Evolutionary conservation across 1,284 basidiomycete species (phyloP), one percentile per base, ranked within the genome.

Genomic region (Pascua sp.): DNA sequence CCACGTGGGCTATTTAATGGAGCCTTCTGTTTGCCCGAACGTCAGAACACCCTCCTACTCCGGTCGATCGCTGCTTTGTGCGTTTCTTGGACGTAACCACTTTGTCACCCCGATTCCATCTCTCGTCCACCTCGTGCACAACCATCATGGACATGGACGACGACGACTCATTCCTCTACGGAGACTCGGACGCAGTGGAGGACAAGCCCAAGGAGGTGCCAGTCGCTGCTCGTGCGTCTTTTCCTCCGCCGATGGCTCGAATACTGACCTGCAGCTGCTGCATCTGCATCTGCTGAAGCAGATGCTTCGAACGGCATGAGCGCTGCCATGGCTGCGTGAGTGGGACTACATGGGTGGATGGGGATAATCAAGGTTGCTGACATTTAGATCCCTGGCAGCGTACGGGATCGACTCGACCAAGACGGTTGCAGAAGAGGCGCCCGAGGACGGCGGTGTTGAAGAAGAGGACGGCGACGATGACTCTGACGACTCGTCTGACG

Each of bases 121-220:
- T 49, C 46, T 17, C 24, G 15, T 17, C n/a, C 47, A 11, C 16
- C 5, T 15, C 42, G 24, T 32, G 24, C 42, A 11, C 36, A 13
- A n/a, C 13, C 59, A 64, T 12, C 15, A 70, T 71, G 70, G 70
- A 71, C 61, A 64, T 70, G 44, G 73, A 76, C 59, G 73, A 75
- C 60, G 75, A 77, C 57, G 75, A 75, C 56, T 69, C 72, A 3
- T 77, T 76, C 58, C 67, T 77, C 18, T 77, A 77, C 54, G 75
- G 75, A 8, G 73, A 75, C 17, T 42, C 49, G n/a, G 41, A 54
- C 7, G 48, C 24, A 47, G 56, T 37, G 42, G 45, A 53, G 38
- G 18, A 39, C 42, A 17, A 48, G 11, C 32, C 10, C 9, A 32
- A 16, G 8, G 36, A 41, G n/a, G 12, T 44, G 8, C 36, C 47